Evolutionary conservation across 2,329 filamentous ascomycete genomes (phyloP), one percentile per base, ranked within the genome.

Genomic region (Bipolaris zeicola): DNA sequence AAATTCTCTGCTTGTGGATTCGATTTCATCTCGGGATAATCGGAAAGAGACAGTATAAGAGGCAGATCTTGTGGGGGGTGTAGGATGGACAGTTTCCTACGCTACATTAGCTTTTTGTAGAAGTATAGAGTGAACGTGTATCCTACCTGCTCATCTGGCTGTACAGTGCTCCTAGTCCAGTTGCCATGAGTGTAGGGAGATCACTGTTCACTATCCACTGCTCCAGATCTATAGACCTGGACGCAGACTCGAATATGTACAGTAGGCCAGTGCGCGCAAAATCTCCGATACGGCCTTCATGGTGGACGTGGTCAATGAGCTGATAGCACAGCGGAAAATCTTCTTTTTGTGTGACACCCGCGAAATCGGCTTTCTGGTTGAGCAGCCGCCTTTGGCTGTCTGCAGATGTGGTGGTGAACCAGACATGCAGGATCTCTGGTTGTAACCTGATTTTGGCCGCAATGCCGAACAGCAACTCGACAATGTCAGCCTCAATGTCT

Each of bases 201-300:
- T 99, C 95, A 74, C 94, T 97, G 72, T 96, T 93, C 44, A 98
- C 92, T 62, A 99, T 91, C 95, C 95, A 99, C 69, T 92, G 90
- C 78, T 99, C 95, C 57, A 99, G 77, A 1, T 87, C 85, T 18
- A 87, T 85, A 0, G 92, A 96, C 64, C 87, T 89, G 0, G 92
- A 94, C 0, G 94, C 92, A 0, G 92, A 91, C 77, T 98, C 94
- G 66, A 98, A 96, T 57, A 99, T 91, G 77, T 99, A 99, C 6
- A 99, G 83, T 60, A 99, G 76, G 0, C 95, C 95, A 0, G 95
- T 99, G 55, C 95, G 84, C 2, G 95, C 94, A 80, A 99, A 99
- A 76, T 99, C 95, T 11, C 95, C 95, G 16, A 96, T 90, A 53
- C 94, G 89, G 39, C 95, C 95, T 72, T 97, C 94, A 64, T 96